Percentiles rank a stretch among this genome's conserved stretches.
Evolutionary conservation across 495 filamentous ascomycete species (phyloP).

Genomic region (Pyrenula massariospora): DNA sequence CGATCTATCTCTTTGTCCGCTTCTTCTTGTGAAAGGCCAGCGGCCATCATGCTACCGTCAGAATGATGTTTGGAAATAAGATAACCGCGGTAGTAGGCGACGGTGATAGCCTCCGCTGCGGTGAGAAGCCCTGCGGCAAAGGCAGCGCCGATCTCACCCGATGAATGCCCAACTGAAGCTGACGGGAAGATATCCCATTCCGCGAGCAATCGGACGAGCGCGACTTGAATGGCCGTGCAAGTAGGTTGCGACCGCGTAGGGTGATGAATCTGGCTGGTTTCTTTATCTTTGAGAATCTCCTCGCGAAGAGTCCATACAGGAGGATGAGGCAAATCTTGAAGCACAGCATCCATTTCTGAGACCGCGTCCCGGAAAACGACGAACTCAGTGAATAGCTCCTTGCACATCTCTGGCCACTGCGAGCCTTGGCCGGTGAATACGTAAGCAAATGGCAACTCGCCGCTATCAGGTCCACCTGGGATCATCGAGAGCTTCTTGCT

Average conservation of each 20-base stretch:
- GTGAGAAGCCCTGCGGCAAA: constrained; percentile 40
- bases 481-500: neutral
- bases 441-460: constrained; percentile 1
- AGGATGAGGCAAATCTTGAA: neutral
- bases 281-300: neutral
- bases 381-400: constrained; percentile 1
- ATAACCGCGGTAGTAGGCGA: constrained; percentile 15
- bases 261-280: neutral
- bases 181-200: constrained; percentile 1
- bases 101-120: constrained; percentile 18
- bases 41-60: constrained; percentile 10
- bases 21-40: constrained; percentile 10
- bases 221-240: constrained; percentile 10
- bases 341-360: neutral
- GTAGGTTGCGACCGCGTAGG: constrained; percentile 8
- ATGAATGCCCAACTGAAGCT: constrained; percentile 47
- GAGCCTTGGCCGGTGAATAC: constrained; percentile 13
- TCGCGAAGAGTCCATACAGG: constrained; percentile 5
- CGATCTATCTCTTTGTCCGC: neutral
- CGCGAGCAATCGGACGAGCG: constrained; percentile 1
- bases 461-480: neutral
- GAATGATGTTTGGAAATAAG: neutral
- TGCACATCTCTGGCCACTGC: constrained; percentile 8
- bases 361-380: constrained; percentile 1
- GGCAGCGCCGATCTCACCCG: constrained; percentile 52